Percentiles rank a stretch among this genome's conserved stretches.
Evolutionary conservation across 306 rosid species (phyloP).

Genomic region (Corylus americana): DNA sequence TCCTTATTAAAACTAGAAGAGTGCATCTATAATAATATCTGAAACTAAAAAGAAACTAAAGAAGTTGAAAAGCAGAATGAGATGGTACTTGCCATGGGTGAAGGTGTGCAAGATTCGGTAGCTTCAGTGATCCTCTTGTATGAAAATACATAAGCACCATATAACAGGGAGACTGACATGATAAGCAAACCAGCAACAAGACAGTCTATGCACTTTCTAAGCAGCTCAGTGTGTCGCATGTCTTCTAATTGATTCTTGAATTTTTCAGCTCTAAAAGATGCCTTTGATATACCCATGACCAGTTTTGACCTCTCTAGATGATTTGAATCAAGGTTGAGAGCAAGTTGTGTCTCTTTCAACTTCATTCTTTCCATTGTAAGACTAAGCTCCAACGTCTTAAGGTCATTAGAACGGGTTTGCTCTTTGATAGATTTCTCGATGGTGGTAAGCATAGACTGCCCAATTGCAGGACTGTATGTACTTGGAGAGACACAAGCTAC

Average conservation of each 20-base stretch:
- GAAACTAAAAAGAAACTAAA: neutral
- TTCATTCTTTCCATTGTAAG: slow-evolving; percentile 48
- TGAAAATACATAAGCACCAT: slow-evolving; percentile 71
- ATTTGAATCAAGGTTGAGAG: slow-evolving; percentile 52
- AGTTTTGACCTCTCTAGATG: slow-evolving; percentile 64
- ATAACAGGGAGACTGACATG: slow-evolving; percentile 62
- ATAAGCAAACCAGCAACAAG: slow-evolving; percentile 79
- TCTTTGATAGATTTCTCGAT: slow-evolving; percentile 58
- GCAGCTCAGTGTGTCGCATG: slow-evolving; percentile 63
- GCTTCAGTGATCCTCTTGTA: slow-evolving; percentile 65
- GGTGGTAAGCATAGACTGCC: slow-evolving; percentile 33
- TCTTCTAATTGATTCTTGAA: slow-evolving; percentile 82
- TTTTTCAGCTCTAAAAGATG: slow-evolving; percentile 68
- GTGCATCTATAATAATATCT: neutral
- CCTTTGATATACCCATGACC: slow-evolving; percentile 69
- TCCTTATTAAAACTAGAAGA: neutral
- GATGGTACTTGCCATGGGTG: slow-evolving; percentile 55
- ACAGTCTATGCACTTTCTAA: slow-evolving; percentile 68
- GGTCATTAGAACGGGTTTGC: slow-evolving; percentile 76
- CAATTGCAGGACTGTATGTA: slow-evolving; percentile 31
- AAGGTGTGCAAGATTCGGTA: slow-evolving; percentile 63
- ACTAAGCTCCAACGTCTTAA: slow-evolving; percentile 60
- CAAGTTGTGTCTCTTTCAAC: slow-evolving; percentile 56
- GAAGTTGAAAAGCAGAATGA: neutral
- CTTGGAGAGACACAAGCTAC: slow-evolving; percentile 38